Base-by-base conservation (phyloP, 805 yeast species). In the Nakazawaea molendinolei region DNA sequence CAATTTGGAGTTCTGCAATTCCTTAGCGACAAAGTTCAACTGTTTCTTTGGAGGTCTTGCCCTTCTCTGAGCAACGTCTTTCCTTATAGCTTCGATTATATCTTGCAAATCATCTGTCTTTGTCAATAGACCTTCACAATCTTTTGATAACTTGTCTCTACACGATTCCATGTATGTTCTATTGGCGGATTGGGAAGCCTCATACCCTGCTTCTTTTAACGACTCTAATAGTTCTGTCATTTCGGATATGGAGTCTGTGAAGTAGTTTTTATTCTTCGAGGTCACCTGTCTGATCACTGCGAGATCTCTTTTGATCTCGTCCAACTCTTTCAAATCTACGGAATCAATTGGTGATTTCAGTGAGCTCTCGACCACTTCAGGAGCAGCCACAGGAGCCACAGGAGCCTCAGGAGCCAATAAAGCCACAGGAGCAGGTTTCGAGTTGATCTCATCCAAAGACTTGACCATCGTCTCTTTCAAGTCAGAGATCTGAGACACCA, bases 101-200 rank as follows among this genome's bases (percentile, higher is more conserved):
- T 92, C 99, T 52, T 89, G 96, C 14, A 92, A 62, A 46, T 86
- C 96, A 54, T 92, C 98, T 5, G 90, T 90, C 44, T 70, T 74
- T 1, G 90, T 78, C 23, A 92, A 66, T 8, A 92, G 58, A 1
- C 53, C 50, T 52, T 86, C 95, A 6, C 94, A 79, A 12, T 84
- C 89, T 30, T 72, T 75, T 6, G 94, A 83, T 17, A 92, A 65
- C 47, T 75, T 77, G 4, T 62, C 52, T 51, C 85, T 86, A 36
- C 95, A 83, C 13, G 69, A 69, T 29, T 79, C 86, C 79, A 92
- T 82, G 48, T 84, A 86, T 1, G 66, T 51, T 33, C 80, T 47
- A 39, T 63, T 63, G 1, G 63, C 49, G 8, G 62, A 49, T 2
- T 40, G 39, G 3, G 51, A 42, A 2, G 61, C 47, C 28, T 54